Evolutionary conservation across 768 basidiomycete genomes (phyloP), one percentile per base, ranked within the genome.

Genomic region (Serendipita sp.): DNA sequence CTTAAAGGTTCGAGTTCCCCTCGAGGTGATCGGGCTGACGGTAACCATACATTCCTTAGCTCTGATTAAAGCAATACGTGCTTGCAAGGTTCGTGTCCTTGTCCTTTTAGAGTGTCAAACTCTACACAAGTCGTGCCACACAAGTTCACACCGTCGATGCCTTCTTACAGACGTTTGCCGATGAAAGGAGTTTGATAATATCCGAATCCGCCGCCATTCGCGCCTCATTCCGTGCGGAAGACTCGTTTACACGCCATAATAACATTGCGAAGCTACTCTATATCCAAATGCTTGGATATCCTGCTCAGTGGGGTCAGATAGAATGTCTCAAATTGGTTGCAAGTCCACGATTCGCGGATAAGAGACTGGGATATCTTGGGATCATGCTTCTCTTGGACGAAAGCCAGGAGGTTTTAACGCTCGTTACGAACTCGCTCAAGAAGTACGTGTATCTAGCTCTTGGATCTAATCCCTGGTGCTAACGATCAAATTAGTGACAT

Each of bases 241-340:
- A 97, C 78, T 85, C 92, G 1, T 91, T 87, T 74, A 83, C 91
- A 65, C 86, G 96, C 64, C 89, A 99, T 74, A 89, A 98, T 80
- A 98, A 94, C 75, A 86, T 99, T 72, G 95, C 94, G 65, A 98
- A 98, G 73, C 82, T 98, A 28, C 84, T 99, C 66, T 98, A 99
- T 77, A 96, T 96, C 76, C 91, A 95, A 73, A 97, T 99, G 93
- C 85, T 96, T 44, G 96, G 96, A 65, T 97, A 94, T 51, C 91
- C 93, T 7, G 96, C 96, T 35, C 96, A 99, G 74, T 99, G 97
- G 73, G 96, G 95, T 63, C 96, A 99, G 79, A 97, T 99, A 74
- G 92, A 95, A 78, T 94, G 92, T 75, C 78, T 93, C 69, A 93
- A 92, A 73, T 85, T 93, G 51, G 93, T 96, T 44, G 93, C 93